A percentile compares a stretch with the other conserved stretches of the same genome.
phyloP scores from a whole-genome alignment of 768 basidiomycete species.

The Russula ochroleuca region DNA sequence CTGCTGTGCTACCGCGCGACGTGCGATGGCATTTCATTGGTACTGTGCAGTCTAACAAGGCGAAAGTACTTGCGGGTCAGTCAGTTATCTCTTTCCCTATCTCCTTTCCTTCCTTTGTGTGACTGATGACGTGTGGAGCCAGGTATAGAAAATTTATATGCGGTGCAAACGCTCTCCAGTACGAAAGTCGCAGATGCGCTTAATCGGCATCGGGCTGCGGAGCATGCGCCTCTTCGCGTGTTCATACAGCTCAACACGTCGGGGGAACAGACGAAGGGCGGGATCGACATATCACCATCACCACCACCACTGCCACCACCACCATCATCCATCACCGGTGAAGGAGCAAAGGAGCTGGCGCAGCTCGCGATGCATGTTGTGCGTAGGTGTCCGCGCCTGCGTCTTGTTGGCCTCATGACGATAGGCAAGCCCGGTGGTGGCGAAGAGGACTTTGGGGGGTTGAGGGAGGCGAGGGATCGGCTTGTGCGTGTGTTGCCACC shows the following conservation, averaged over 20 bases:
- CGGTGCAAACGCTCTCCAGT: slow-evolving; percentile 83
- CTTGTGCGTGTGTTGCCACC: slow-evolving; percentile 46
- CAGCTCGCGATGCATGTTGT: slow-evolving; percentile 70
- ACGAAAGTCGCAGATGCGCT: slow-evolving; percentile 75
- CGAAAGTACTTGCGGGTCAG: slow-evolving; percentile 23
- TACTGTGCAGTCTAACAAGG: slow-evolving; percentile 20
- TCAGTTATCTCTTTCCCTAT: background rate
- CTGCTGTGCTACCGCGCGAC: slow-evolving; percentile 38
- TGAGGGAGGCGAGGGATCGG: slow-evolving; percentile 59
- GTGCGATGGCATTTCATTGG: slow-evolving; percentile 40
- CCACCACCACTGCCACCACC: background rate
- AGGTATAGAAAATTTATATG: slow-evolving; percentile 58
- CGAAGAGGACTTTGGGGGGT: slow-evolving; percentile 70
- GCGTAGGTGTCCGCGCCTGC: slow-evolving; percentile 64
- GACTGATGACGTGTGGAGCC: background rate
- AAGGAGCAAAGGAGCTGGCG: slow-evolving; percentile 37
- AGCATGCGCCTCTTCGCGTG: slow-evolving; percentile 63
- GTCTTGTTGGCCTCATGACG: slow-evolving; percentile 89
- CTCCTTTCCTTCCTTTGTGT: background rate
- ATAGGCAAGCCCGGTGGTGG: slow-evolving; percentile 67
- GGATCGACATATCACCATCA: slow-evolving; percentile 39
- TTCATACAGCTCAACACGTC: slow-evolving; percentile 96
- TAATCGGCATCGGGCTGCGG: slow-evolving; percentile 63
- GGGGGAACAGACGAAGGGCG: slow-evolving; percentile 86
- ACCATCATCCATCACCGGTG: background rate